These are phyloP conservation scores for Gossypium trilobum DNA, from an alignment of 441 rosid genomes.

Conservation along the genomic window DNA sequence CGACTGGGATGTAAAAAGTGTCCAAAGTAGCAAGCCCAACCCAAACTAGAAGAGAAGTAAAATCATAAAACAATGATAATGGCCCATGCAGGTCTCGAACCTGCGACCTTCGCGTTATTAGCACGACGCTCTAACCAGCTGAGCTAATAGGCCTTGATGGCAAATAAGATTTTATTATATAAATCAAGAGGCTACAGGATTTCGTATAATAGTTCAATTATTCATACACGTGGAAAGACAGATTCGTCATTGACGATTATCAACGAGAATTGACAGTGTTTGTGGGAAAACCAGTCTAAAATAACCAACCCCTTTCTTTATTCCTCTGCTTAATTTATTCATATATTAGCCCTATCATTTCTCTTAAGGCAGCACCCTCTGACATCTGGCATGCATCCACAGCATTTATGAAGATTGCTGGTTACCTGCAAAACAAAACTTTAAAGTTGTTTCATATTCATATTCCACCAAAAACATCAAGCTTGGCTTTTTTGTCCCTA, in stretches of 20 bases:
- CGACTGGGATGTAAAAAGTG: no score
- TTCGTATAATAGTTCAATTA: background rate
- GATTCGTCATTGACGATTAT: background rate
- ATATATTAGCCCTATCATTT: background rate
- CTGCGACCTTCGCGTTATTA: slow-evolving; percentile 88
- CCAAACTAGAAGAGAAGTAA: no score
- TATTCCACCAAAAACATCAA: background rate
- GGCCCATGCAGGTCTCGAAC: slow-evolving; percentile 77
- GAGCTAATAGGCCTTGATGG: slow-evolving; percentile 57
- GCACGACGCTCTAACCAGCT: slow-evolving; percentile 88
- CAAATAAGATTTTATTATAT: no score
- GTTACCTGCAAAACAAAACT: slow-evolving; percentile 16
- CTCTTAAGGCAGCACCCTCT: background rate
- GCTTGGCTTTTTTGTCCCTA: background rate
- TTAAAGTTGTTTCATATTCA: background rate
- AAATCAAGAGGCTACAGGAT: no score
- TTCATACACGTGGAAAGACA: background rate
- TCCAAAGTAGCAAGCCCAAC: no score
- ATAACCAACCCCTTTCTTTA: background rate
- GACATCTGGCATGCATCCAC: slow-evolving; percentile 8
- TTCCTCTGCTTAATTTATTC: background rate
- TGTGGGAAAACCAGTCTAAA: no score
- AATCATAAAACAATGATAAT: background rate
- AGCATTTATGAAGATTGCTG: background rate
- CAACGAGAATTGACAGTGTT: background rate